phyloP scores from a whole-genome alignment of 306 rosid species.

The Corylus heterophylla region DNA sequence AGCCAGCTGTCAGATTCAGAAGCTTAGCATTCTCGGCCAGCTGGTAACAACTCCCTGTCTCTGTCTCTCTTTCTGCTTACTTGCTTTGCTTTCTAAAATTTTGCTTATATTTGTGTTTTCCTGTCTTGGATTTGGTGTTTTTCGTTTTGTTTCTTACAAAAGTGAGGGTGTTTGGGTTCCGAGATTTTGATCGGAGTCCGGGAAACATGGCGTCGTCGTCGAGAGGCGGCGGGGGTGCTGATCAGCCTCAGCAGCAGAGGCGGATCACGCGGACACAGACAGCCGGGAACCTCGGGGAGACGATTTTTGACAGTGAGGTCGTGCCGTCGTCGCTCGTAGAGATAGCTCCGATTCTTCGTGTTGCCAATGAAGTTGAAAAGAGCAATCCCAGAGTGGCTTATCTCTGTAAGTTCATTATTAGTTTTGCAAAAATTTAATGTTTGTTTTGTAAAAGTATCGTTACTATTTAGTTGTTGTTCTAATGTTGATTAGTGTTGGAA shows the following conservation, averaged over 20 bases:
- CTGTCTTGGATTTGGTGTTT: not conserved
- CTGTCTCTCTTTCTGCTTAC: too few species aligned
- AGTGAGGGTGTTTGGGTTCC: slow-evolving; percentile 6
- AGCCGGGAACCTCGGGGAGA: slow-evolving; percentile 86
- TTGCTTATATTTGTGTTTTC: not conserved
- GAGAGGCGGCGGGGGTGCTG: slow-evolving; percentile 58
- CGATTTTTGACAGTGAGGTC: slow-evolving; percentile 80
- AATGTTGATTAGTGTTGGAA: too few species aligned
- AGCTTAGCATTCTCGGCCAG: slow-evolving; percentile 2
- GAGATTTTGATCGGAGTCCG: slow-evolving; percentile 26
- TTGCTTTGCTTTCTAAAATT: not conserved
- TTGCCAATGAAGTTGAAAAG: slow-evolving; percentile 94
- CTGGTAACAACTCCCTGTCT: slow-evolving; percentile 10
- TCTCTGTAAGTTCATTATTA: slow-evolving; percentile 62
- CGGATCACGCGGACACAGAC: slow-evolving; percentile 88
- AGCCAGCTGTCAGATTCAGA: slow-evolving; percentile 21
- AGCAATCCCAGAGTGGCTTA: slow-evolving; percentile 94
- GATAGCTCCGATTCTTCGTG: slow-evolving; percentile 96
- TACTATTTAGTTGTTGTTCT: not conserved
- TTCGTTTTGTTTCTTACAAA: not conserved
- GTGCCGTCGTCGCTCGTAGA: slow-evolving; percentile 94
- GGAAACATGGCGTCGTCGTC: slow-evolving; percentile 51
- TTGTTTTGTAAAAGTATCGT: not conserved
- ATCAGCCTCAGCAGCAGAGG: slow-evolving; percentile 67
- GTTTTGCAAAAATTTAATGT: not conserved